Evolutionary conservation across 208 protist genomes (phyloP).

Genomic region (Leishmania amazonensis): DNA sequence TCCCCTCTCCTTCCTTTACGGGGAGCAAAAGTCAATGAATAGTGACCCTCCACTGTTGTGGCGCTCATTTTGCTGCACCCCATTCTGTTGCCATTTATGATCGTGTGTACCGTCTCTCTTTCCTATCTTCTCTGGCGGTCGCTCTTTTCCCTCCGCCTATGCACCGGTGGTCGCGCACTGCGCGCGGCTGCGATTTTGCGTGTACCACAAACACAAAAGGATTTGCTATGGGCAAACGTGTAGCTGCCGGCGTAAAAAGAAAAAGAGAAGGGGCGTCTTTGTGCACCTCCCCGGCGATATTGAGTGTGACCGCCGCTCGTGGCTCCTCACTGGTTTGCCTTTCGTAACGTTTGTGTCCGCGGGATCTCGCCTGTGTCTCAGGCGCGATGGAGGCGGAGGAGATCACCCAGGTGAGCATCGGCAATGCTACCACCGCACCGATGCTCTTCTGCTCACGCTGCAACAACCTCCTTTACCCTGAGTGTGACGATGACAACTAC

Average conservation of each 20-base stretch:
- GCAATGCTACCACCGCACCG: slow-evolving; percentile 60
- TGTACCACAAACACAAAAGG: background rate
- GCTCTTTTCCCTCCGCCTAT: background rate
- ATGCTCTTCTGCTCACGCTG: slow-evolving; percentile 91
- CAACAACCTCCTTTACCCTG: slow-evolving; percentile 90
- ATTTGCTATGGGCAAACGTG: background rate
- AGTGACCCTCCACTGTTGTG: background rate
- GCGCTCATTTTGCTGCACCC: background rate
- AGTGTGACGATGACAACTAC: slow-evolving; percentile 51
- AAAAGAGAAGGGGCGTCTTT: background rate
- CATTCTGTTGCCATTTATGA: background rate
- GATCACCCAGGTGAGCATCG: slow-evolving; percentile 24
- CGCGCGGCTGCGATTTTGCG: background rate
- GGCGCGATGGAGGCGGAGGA: slow-evolving; percentile 24
- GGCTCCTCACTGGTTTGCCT: background rate
- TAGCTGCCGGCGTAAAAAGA: background rate
- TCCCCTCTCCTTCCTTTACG: background rate
- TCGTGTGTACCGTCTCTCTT: background rate
- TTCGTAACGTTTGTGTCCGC: slow-evolving; percentile 3
- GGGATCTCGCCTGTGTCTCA: background rate
- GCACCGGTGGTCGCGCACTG: background rate
- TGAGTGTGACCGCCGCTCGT: background rate
- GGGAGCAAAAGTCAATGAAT: background rate
- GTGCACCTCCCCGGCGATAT: background rate
- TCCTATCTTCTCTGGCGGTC: background rate